Evolutionary conservation across 805 yeast genomes (phyloP), one percentile per base, ranked within the genome.

Genomic region (Hanseniaspora clermontiae): DNA sequence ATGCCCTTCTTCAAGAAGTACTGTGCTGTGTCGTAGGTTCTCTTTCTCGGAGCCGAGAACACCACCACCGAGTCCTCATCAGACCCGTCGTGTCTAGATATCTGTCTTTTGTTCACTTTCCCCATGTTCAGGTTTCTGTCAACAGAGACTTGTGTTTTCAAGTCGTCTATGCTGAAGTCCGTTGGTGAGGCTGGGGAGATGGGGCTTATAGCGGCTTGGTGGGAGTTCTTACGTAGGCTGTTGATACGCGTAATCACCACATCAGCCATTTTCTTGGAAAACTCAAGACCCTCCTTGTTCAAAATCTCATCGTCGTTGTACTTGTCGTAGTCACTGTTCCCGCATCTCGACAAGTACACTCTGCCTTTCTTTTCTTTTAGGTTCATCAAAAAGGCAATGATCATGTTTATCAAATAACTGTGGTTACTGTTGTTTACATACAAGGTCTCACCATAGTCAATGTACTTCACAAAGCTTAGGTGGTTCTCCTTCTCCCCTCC

Each of bases 31-130:
- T 90, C 87, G 19, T 82, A 76, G 0, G 97, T 88, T 65, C 96
- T 78, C 61, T 80, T 76, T 60, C 96, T 79, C 5, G 91, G 87
- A 0, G 97, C 95, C 0, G 97, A 89, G 96, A 97, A 91, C n/a
- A 93, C 90, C 3, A 83, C 81, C 63, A 90, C 75, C 5, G 84
- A 78, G 60, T 80, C 78, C 39, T 76, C 80, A 60, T 74, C 77
- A 9, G 75, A 72, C 6, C 83, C 84, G 66, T 81, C 85, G 8
- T 79, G 73, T 12, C 70, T 67, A 19, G 74, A 70, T 6, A 71
- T 70, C 57, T 71, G 75, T 59, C 72, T 69, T 40, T 63, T 48
- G 15, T 61, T 57, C 31, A 60, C 62, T 36, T 64, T 63, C 3
- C 66, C 67, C 19, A 60, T 58, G 19, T 63, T 62, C 14, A 64